Base-by-base conservation (phyloP, 1,139 yeast genomes). In the Zygosaccharomyces sapae region DNA sequence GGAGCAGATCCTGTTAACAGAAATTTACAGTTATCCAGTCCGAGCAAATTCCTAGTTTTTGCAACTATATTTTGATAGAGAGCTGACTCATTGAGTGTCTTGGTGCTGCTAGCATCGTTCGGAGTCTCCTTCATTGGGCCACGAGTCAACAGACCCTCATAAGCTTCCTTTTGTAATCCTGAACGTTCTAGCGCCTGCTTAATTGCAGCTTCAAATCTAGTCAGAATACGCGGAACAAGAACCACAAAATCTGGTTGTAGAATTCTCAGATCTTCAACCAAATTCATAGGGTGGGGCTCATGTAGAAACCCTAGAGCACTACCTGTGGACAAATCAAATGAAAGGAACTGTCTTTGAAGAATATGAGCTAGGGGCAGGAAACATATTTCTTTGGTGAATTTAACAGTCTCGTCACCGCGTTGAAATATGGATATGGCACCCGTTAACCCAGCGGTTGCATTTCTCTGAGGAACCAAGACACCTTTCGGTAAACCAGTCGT, bases 401-500 rank as follows among this genome's bases (percentile, higher is more conserved):
- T 41, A 13, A 44, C 46, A 9, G 42, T 46, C 34, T 55, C 51
- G 1, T 48, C 44, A 3, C 61, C 59, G 2, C 55, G 44, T 20
- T 57, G 54, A 31, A 65, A 49, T 12, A 58, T 54, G 1, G 65
- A 54, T 20, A 56, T 45, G 4, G 61, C 56, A 43, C 65, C 61
- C 1, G 68, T 69, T 27, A 75, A 57, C 7, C 79, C 80, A 9
- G 85, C 72, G n/a, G 76, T 71, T 1, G 80, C 75, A 55, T 70
- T 72, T 36, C 65, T 64, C 48, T 84, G 87, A 5, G 78, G 70
- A 55, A 83, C 68, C 30, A 78, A 76, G n/a, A 81, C 90, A 41
- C 90, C 90, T 64, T 84, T 84, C 13, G 90, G 90, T 47, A 72
- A 65, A 13, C 89, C 89, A 3, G 90, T 83, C 20, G 90, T 82